Evolutionary conservation across 768 basidiomycete species (phyloP).

Genomic region (Trametopsis cervina): DNA sequence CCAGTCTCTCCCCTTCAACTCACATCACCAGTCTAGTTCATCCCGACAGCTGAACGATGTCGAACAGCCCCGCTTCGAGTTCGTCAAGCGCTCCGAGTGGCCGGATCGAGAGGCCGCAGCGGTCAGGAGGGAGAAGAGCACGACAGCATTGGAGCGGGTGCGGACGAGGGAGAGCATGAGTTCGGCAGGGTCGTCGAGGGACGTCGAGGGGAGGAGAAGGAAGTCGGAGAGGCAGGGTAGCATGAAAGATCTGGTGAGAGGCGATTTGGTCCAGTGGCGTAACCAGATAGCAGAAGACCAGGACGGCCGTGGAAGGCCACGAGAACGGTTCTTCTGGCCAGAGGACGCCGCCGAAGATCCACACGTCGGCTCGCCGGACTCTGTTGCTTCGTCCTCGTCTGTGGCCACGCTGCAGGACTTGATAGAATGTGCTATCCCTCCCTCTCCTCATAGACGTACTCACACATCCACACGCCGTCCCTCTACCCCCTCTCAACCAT

Average conservation of each 20-base stretch:
- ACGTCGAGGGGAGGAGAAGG: slow-evolving; percentile 15
- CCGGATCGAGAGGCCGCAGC: slow-evolving; percentile 72
- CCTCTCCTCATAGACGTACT: slow-evolving; percentile 26
- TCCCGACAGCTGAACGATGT: slow-evolving; percentile 44
- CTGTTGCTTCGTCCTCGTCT: slow-evolving; percentile 17
- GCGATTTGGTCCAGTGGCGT: slow-evolving; percentile 51
- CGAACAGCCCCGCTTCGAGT: slow-evolving; percentile 66
- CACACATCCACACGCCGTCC: slow-evolving; percentile 36
- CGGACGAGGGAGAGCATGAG: slow-evolving; percentile 42
- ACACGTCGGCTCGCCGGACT: slow-evolving; percentile 24
- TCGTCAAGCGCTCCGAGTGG: slow-evolving; percentile 83
- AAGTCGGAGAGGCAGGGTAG: slow-evolving; percentile 31
- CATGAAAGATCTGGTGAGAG: slow-evolving; percentile 35
- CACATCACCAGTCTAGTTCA: slow-evolving; percentile 27
- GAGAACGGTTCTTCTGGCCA: slow-evolving; percentile 39
- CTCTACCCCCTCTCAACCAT: slow-evolving; percentile 17
- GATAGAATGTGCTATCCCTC: slow-evolving; percentile 18
- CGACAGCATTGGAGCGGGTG: slow-evolving; percentile 48
- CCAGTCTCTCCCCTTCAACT: slow-evolving; percentile 19
- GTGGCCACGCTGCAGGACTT: slow-evolving; percentile 20
- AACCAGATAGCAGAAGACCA: slow-evolving; percentile 38
- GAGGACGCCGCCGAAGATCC: slow-evolving; percentile 31
- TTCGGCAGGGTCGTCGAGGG: slow-evolving; percentile 18
- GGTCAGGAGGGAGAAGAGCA: slow-evolving; percentile 61
- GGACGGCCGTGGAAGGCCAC: slow-evolving; percentile 55